Evolutionary conservation across 169 alveolate genomes (phyloP), one percentile per base, ranked within the genome.

Genomic region (Cryptosporidium ryanae): DNA sequence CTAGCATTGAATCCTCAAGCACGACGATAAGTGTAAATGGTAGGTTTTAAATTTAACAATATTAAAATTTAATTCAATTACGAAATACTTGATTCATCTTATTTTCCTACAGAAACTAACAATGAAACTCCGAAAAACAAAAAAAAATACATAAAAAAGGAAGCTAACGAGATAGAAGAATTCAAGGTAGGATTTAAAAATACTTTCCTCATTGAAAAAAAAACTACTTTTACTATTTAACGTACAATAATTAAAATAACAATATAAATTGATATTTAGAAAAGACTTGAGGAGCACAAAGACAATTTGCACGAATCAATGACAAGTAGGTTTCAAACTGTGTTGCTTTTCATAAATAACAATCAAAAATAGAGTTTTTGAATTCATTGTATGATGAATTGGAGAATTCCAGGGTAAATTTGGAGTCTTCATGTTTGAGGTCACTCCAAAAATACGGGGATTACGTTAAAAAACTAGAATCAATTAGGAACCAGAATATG

Each of bases 311-410:
- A 76, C 63, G 71, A 76, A 34, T 55, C 87, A 31, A 76, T 76
- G 87, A 76, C 87, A 32, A 76, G 87, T 76, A 76, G 59, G 87
- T 76, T 17, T 23, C 7, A 43, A n/a, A 64, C 34, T 15, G 34
- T 6, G 17, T 5, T 52, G 13, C 15, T 6, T n/a, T 31, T 1
- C 3, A 34, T 17, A 6, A 64, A 64, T 64, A 0, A 25, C 18
- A 46, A 49, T 66, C 29, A 25, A 17, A 25, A 4, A 32, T 31
- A 76, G 87, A 61, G n/a, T 76, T 76, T 31, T 61, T 76, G 18
- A 76, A 76, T 59, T 59, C 87, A 10, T 25, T 76, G 59, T 76
- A 76, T 46, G 87, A 76, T 18, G 87, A 76, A 31, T 18, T 76
- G 34, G 87, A 76, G 49, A 76, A 76, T 59, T 76, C 87, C 15